phyloP scores from a whole-genome alignment of 2,329 filamentous ascomycete species.

The Aspergillus sp. region DNA sequence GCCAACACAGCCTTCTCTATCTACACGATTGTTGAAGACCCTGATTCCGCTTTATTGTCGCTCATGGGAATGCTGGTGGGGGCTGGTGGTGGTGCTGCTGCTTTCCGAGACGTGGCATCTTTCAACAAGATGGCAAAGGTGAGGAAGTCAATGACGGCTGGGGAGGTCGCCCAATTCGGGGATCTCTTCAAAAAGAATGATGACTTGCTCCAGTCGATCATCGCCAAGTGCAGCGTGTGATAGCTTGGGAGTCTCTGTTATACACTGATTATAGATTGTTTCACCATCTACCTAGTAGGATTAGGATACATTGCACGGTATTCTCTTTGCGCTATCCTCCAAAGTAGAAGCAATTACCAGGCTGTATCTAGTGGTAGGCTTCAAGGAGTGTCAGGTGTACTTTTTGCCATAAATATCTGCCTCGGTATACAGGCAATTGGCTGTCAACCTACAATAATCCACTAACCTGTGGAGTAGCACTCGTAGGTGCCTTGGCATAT shows the following conservation, averaged over 20 bases:
- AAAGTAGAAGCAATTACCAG: no score
- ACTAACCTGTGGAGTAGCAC: no score
- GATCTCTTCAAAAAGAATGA: conserved; percentile 7
- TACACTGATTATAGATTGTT: neutral
- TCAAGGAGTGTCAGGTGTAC: no score
- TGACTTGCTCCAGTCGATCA: neutral
- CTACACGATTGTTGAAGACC: conserved; percentile 11
- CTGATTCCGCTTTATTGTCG: conserved; percentile 3
- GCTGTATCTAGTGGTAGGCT: no score
- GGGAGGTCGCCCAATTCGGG: neutral
- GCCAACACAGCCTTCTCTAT: conserved; percentile 6
- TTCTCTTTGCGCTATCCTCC: no score
- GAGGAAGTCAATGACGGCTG: neutral
- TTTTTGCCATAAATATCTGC: no score
- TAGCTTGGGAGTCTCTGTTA: neutral
- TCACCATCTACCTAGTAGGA: no score
- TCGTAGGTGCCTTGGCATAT: no score
- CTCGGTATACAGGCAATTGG: no score
- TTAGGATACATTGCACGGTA: no score
- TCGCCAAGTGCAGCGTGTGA: neutral
- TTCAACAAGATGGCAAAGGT: neutral
- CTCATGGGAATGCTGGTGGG: conserved; percentile 5
- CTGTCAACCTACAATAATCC: no score
- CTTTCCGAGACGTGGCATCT: neutral
- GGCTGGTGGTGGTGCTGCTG: neutral